A percentile compares a stretch with the other conserved stretches of the same genome.
Evolutionary conservation across 768 basidiomycete species (phyloP).

Genomic region (Pleurotus salmoneostramineus): DNA sequence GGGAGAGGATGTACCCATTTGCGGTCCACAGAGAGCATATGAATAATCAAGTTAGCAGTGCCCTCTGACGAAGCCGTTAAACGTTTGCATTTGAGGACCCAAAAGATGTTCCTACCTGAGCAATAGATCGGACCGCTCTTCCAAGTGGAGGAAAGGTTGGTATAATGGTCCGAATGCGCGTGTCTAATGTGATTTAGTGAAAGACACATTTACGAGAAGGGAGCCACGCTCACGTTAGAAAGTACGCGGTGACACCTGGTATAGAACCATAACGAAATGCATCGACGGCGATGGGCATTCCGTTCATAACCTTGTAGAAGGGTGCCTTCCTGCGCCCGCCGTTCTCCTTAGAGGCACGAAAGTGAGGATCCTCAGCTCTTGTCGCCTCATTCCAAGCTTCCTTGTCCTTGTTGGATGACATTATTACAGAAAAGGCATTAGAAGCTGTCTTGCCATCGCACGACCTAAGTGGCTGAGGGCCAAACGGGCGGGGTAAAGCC

Average conservation of each 20-base stretch:
- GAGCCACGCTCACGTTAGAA: conserved; percentile 63
- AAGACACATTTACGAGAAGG: not conserved
- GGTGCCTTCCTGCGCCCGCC: conserved; percentile 72
- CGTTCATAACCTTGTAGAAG: conserved; percentile 93
- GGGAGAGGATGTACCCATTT: conserved; percentile 90
- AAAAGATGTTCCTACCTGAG: conserved; percentile 34
- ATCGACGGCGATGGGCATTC: conserved; percentile 98
- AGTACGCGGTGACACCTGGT: conserved; percentile 86
- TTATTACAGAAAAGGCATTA: conserved; percentile 75
- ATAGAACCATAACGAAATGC: conserved; percentile 94
- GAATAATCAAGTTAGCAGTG: conserved; percentile 88
- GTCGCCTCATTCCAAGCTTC: conserved; percentile 84
- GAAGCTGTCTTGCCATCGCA: conserved; percentile 16
- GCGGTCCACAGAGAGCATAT: conserved; percentile 85
- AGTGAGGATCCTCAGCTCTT: conserved; percentile 41
- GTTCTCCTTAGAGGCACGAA: conserved; percentile 41
- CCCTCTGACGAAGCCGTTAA: conserved; percentile 35
- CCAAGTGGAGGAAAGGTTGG: conserved; percentile 87
- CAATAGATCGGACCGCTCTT: conserved; percentile 93
- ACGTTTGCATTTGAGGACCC: not conserved
- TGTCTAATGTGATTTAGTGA: conserved; percentile 49
- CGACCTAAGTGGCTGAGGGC: conserved; percentile 12
- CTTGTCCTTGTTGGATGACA: conserved; percentile 81
- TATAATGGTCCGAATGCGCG: conserved; percentile 97
- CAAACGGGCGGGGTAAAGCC: conserved; percentile 12